Percentiles rank a stretch among this genome's conserved stretches.
Conservation (phyloP, 208 protist genomes). For the Acanthamoeba castellanii region DNA sequence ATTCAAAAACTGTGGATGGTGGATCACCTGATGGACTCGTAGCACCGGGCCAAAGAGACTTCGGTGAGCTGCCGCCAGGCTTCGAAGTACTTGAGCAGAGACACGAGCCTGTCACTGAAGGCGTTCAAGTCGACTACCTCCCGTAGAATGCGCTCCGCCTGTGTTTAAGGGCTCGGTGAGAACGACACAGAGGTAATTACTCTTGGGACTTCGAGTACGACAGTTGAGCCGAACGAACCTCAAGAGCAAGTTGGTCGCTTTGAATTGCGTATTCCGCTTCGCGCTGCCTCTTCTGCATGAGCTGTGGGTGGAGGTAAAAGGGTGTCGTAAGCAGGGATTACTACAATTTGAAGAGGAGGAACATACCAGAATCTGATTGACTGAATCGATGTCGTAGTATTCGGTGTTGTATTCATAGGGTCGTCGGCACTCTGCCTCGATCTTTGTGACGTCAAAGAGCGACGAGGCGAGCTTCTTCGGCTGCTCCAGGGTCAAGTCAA, state of each 20-base stretch:
- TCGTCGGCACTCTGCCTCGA: neutral
- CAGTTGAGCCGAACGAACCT: neutral
- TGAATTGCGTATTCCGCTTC: neutral
- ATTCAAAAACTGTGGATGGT: neutral
- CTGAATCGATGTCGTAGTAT: neutral
- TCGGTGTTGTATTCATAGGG: neutral
- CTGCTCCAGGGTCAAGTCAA: neutral
- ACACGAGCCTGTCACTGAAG: neutral
- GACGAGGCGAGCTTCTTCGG: neutral
- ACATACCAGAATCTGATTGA: neutral
- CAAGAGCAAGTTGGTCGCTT: neutral
- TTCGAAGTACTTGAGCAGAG: conserved; percentile 62
- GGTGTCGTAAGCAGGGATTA: neutral
- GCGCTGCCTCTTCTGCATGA: neutral
- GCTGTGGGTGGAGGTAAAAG: neutral
- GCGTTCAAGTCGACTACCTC: conserved; percentile 29
- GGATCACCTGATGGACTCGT: conserved; percentile 18
- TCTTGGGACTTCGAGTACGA: too few relatives aligned
- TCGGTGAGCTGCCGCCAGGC: conserved; percentile 66
- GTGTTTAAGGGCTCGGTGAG: neutral
- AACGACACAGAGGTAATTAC: neutral
- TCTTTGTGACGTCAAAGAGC: neutral
- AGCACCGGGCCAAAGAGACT: conserved; percentile 58
- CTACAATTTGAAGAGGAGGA: neutral
- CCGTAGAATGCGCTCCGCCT: conserved; percentile 29